Evolutionary conservation across 1,284 basidiomycete genomes (phyloP), one percentile per base, ranked within the genome.

Genomic region (Pseudozyma sp.): DNA sequence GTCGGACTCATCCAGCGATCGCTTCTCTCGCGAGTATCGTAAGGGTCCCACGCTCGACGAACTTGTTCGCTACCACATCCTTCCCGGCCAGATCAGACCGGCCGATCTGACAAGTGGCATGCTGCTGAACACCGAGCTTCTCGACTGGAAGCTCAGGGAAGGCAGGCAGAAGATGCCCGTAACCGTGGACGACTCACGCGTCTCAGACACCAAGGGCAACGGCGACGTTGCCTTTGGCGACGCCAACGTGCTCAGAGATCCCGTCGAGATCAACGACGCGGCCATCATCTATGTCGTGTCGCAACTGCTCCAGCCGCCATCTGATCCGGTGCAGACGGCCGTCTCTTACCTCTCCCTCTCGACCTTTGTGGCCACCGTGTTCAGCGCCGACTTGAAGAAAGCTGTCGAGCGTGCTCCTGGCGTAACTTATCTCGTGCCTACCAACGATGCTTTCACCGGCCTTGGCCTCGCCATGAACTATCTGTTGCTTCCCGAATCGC

Each of bases 251-350:
- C 88, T 96, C 61, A 91, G 90, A 10, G 90, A 92, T 39, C 90
- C 81, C 91, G 92, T 94, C 69, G 87, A 90, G 69, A 87, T 91
- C 59, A 89, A 92, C 66, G 91, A 92, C 11, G 46, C 59, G 59
- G 90, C 91, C 7, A 83, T 95, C 68, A 91, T 99, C 70, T 99
- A 99, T 85, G 91, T 98, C 75, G 86, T 98, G 46, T 92, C 94
- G 0, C 89, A 90, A 35, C 90, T 94, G 0, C 87, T 98, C 24
- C 87, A 89, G 7, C 92, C 93, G 14, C 97, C 97, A 0, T 86
- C 88, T 0, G 92, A 95, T 82, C 89, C 91, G 14, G 86, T 98
- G 39, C 89, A 92, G 80, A 92, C 92, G 3, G 91, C 93, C 5
- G 87, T 97, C 10, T 92, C 94, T 0, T 88, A 89, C 54, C 88